Base-by-base conservation (phyloP, 1,284 basidiomycete genomes). In the Rhodotorula sp. region DNA sequence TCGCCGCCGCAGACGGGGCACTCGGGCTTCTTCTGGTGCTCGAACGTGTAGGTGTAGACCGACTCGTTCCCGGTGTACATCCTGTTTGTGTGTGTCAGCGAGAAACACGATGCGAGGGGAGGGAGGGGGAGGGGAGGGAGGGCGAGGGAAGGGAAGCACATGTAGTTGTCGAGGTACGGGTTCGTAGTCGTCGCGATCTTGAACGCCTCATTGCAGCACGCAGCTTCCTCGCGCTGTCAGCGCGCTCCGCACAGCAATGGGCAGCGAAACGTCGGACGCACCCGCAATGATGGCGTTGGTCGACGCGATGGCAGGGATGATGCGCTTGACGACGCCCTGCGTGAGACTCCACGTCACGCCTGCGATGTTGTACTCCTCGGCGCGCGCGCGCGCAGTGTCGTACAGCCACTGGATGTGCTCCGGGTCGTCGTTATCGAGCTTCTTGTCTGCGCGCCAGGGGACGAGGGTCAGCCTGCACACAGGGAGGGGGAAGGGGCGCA, bases 241-340 rank as follows among this genome's bases (percentile, higher is more conserved):
- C 19, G 19, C 44, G 19, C 63, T 27, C 12, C 2, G n/a, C n/a
- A n/a, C 48, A 9, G 10, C 3, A 2, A 50, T 12, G 48, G 10
- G 25, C 3, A 10, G 25, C 27, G 22, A 22, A 3, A 4, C n/a
- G n/a, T n/a, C n/a, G 3, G 2, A 70, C 81, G 61, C 53, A 91
- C 92, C 92, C 44, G 94, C 91, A 74, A 98, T 94, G 80, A 97
- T 94, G 55, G 94, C 94, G 79, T 97, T 97, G 19, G 95, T 97
- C 3, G 92, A 94, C 1, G 94, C 94, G 76, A 98, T 97, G 44
- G 97, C 96, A 1, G 96, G 96, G 76, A 99, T 99, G 82, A 99
- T 98, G 81, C 98, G 97, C 86, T 99, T 99, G 63, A 99, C 95
- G 46, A 99, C 97, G 59, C 97, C 97, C 82, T 99, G 97, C 0